Conservation (phyloP, 768 basidiomycete species). For the Strobilomyces echinocephalus region DNA sequence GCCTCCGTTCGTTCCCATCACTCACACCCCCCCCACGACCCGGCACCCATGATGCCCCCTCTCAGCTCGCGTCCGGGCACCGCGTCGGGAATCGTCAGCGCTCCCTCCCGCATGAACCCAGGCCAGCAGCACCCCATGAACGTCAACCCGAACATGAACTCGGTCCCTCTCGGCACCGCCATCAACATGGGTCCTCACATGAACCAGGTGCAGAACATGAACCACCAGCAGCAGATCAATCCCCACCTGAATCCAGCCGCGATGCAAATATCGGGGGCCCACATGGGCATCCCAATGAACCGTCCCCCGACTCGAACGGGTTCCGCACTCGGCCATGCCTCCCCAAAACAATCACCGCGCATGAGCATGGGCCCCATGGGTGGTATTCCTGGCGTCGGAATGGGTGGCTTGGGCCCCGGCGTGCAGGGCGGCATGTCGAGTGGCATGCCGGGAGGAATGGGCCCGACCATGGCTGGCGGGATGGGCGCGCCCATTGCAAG, state of each 20-base stretch:
- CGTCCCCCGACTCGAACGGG: constrained; percentile 28
- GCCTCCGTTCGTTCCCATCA: constrained; percentile 28
- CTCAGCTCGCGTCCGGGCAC: constrained; percentile 25
- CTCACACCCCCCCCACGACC: constrained; percentile 20
- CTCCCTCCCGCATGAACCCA: constrained; percentile 23
- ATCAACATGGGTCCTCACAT: constrained; percentile 16
- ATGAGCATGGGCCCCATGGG: constrained; percentile 17
- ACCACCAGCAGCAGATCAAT: constrained; percentile 15
- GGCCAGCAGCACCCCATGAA: constrained; percentile 18
- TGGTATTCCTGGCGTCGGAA: neutral
- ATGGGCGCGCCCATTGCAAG: constrained; percentile 9
- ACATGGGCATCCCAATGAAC: constrained; percentile 22
- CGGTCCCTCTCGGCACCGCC: constrained; percentile 2
- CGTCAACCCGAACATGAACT: constrained; percentile 18
- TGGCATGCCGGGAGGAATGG: constrained; percentile 15
- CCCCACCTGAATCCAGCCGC: constrained; percentile 15
- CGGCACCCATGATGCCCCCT: constrained; percentile 22
- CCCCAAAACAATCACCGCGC: constrained; percentile 29
- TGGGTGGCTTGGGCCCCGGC: constrained; percentile 10
- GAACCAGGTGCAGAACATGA: constrained; percentile 5
- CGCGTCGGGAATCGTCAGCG: constrained; percentile 13
- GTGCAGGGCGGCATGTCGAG: constrained; percentile 14
- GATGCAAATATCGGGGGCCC: constrained; percentile 16
- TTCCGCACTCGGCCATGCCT: constrained; percentile 26
- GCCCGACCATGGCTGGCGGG: constrained; percentile 13